Evolutionary conservation across 1,139 yeast genomes (phyloP), one percentile per base, ranked within the genome.

Genomic region (Yamadazyma blattariae): DNA sequence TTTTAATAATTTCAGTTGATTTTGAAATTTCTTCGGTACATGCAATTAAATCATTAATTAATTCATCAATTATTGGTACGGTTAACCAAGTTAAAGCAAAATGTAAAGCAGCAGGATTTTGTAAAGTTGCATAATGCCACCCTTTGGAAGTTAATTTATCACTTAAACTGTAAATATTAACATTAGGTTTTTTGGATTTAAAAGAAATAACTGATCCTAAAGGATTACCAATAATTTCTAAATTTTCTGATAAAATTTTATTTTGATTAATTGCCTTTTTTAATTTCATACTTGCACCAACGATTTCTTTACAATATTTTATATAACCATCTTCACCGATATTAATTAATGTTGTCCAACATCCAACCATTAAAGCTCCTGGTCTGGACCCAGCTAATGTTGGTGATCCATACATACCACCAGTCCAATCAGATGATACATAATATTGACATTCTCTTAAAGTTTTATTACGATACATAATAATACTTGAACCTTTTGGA

Each of bases 331-430:
- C 75, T 38, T 75, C 79, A 26, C 98, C 98, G 38, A 89, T 71
- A 44, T 73, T 71, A 34, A 90, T 62, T 68, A 92, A 64, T 0
- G 97, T 89, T 1, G 96, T 95, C 97, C 97, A 92, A 56, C 97
- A 90, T 0, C 97, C 97, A 12, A 85, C 97, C 74, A 89, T 86
- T 33, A 92, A 67, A 0, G 97, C 97, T 35, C 98, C 98, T 0
- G 97, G 97, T 45, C 97, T 77, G 8, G 96, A 87, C 1, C 98
- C 98, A 0, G 97, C 97, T 35, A 92, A 66, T 0, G 97, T 92
- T 2, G 97, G 97, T 0, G 97, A 88, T 0, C 97, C 98, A 54
- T 92, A 92, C 52, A 92, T 68, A 1, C 98, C 98, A 30, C 98
- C 98, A 7, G 82, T 71, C 98, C 98, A 92, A 41, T 82, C 87